Base-by-base conservation (phyloP, 2,329 filamentous ascomycete genomes). In the Microsporum ferrugineum region DNA sequence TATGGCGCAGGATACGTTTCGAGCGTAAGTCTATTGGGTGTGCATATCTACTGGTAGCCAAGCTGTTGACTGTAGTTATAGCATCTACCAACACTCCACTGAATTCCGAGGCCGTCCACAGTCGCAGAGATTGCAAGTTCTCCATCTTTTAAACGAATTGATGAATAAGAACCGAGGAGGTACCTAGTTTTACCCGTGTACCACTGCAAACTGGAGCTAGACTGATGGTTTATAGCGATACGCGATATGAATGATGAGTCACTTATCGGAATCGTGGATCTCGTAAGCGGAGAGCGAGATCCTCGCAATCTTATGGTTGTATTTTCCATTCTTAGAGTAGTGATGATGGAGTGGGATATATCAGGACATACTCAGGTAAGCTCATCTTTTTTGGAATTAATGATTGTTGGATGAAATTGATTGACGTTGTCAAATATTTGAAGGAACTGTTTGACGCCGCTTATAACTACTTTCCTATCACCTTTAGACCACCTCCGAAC, bases 381-480 rank as follows among this genome's bases (percentile, higher is more conserved):
- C 59, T 36, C 23, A 53, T 8, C 55, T 41, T 33, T 33, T 27
- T 36, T 31, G 43, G 53, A 14, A 27, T 34, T 53, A 27, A n/a
- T 33, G 33, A 47, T 27, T 47, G 23, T 36, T n/a, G 10, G 5
- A 5, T 27, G 23, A 4, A 12, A 34, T 33, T 47, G 39, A 23
- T 17, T 38, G 12, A 58, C 51, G 38, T 14, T 34, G 3, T n/a
- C 1, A 34, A 38, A 33, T 10, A 2, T 17, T 53, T 57, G 58
- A 62, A 76, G 77, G 68, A 72, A 34, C 76, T 87, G 51, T 88
- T 88, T 68, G 85, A 88, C 65, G 79, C 84, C 2, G 84, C 86
- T 17, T 88, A 87, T 72, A 87, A 86, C 67, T 88, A 88, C 70
- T 88, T 88, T 68, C 85, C 85, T 0, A 87, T 88, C 65, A 87